Base-by-base conservation (phyloP, 352 stramenopile species). In the Phytophthora foliorum region DNA sequence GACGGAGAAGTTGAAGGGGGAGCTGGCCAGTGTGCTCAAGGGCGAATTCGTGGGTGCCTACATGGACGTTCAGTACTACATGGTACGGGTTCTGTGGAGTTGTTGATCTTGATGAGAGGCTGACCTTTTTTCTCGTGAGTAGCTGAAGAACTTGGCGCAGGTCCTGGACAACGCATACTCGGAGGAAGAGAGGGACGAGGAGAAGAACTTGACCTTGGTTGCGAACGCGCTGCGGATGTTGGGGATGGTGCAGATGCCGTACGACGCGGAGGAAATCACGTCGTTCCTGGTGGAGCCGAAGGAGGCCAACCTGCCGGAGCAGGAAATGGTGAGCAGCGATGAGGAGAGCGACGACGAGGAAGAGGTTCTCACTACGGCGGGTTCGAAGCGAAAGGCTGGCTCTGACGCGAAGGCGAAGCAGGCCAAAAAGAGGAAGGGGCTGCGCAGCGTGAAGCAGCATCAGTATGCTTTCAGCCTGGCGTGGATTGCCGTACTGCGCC, bases 21-120 rank as follows among this genome's bases (percentile, higher is more conserved):
- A 95, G 46, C 63, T 96, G 51, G 74, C 84, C 34, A 93, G 80
- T 44, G 88, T 95, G 56, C 92, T 97, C 57, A 91, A 95, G 65
- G 89, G 90, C 48, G 90, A 97, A 66, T 97, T 83, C 55, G 78
- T 97, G 27, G 74, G 60, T 29, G 87, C 90, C 2, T 96, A 95
- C 76, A 75, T 82, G 29, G 90, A 97, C 59, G 88, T 96, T 27
- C 89, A 95, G 74, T 95, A 95, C 70, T 95, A 92, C 64, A 94
- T 93, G 86, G 78, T 91, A 71, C 36, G 55, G 31, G 25, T 38
- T n/a, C 19, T 29, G 9, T 4, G 59, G 21, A 45, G 13, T 24
- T 57, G 13, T 3, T 27, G 32, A 10, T 25, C 10, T 10, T 53
- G 13, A 16, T 52, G 13, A 45, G 11, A 51, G 44, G 32, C 25